Percentiles rank a stretch among this genome's conserved stretches.
Evolutionary conservation across 371 early-diverging fungal genomes (phyloP).

Genomic region (Nematocida displodere): DNA sequence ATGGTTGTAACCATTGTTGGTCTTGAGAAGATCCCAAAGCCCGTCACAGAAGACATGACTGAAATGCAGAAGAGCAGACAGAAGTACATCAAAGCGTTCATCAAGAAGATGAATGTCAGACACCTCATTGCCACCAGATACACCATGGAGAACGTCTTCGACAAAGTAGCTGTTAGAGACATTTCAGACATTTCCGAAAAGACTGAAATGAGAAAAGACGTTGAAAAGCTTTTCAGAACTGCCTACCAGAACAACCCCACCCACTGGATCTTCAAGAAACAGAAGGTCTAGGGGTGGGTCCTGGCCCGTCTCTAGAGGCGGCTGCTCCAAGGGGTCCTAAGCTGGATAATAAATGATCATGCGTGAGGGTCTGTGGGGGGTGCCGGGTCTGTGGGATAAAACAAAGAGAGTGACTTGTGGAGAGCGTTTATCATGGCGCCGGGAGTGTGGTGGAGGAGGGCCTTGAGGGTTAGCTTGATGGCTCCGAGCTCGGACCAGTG

Average conservation of each 20-base stretch:
- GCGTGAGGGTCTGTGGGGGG: no score
- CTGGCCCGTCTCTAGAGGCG: not conserved
- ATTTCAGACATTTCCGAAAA: conserved; percentile 38
- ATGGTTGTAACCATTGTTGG: conserved; percentile 57
- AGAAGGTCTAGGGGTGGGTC: conserved; percentile 53
- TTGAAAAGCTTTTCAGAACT: conserved; percentile 54
- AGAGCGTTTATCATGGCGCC: conserved; percentile 43
- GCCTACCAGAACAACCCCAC: conserved; percentile 48
- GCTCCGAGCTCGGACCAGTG: conserved; percentile 32
- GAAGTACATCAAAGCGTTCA: conserved; percentile 51
- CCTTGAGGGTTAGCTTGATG: conserved; percentile 30
- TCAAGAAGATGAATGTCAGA: conserved; percentile 61
- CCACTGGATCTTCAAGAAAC: conserved; percentile 59
- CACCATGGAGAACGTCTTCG: conserved; percentile 58
- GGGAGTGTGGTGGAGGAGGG: conserved; percentile 42
- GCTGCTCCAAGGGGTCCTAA: no score
- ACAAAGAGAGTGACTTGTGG: conserved; percentile 29
- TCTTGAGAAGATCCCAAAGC: conserved; percentile 55
- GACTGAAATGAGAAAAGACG: conserved; percentile 42
- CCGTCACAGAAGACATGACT: conserved; percentile 57
- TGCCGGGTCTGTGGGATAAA: conserved; percentile 12
- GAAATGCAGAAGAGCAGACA: conserved; percentile 56
- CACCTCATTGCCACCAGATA: conserved; percentile 64
- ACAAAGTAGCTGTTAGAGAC: conserved; percentile 20
- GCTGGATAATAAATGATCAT: not conserved